Conservation (phyloP, 2,329 filamentous ascomycete genomes). For the Fusarium sp. region DNA sequence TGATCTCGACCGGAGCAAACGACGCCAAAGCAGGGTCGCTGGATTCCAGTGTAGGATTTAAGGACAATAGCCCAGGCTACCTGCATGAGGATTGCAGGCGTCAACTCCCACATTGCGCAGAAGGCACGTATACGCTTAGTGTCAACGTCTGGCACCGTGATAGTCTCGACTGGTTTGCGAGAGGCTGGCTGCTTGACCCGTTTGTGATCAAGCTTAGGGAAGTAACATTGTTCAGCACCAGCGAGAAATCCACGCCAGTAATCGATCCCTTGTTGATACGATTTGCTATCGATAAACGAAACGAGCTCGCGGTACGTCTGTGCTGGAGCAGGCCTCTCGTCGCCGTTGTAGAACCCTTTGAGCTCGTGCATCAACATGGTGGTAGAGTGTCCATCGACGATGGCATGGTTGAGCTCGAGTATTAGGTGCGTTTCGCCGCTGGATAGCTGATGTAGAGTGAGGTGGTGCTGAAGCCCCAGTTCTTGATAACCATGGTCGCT, state of each 20-base stretch:
- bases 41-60: slow-evolving; percentile 55
- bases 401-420: slow-evolving; percentile 48
- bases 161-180: background rate
- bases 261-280: background rate
- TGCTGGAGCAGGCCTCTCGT: background rate
- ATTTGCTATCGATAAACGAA: slow-evolving; percentile 1
- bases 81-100: slow-evolving; percentile 60
- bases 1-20: slow-evolving; percentile 63
- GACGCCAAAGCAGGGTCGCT: slow-evolving; percentile 63
- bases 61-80: slow-evolving; percentile 62
- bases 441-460: slow-evolving; percentile 20
- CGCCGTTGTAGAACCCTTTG: slow-evolving; percentile 37
- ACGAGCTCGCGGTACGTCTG: slow-evolving; percentile 10
- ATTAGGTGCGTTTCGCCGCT: slow-evolving; percentile 21
- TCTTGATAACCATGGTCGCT: background rate
- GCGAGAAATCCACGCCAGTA: background rate
- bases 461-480: slow-evolving; percentile 10
- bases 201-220: background rate
- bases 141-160: slow-evolving; percentile 18
- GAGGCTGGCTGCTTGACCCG: slow-evolving; percentile 1
- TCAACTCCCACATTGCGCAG: slow-evolving; percentile 54
- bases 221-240: slow-evolving; percentile 20
- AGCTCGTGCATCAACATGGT: slow-evolving; percentile 46
- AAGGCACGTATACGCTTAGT: slow-evolving; percentile 43
- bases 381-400: slow-evolving; percentile 46